Base-by-base conservation (phyloP, 192 early-diverging fungal genomes). In the Chytriomyces confervae region DNA sequence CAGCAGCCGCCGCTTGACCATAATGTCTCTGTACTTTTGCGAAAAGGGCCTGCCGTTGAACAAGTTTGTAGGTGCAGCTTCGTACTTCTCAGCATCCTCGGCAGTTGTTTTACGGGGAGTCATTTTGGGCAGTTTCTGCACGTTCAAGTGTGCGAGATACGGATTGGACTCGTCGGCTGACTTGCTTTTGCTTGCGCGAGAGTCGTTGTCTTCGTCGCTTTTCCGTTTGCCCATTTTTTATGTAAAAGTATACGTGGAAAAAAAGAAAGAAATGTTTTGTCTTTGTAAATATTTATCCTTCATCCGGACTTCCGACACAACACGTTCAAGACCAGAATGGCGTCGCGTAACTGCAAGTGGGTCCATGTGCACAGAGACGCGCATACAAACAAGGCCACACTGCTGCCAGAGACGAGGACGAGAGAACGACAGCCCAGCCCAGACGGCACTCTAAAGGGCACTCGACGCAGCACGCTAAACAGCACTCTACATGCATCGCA, bases 11-110 rank as follows among this genome's bases (percentile, higher is more conserved):
- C 98, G 91, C 77, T 92, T 93, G 48, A 83, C 84, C 69, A 99
- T 86, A 75, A 99, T 97, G 60, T 92, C 88, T 57, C 86, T 85
- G 86, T 99, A 99, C 77, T 91, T 91, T 24, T 92, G 86, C 27
- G 92, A 90, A 84, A 91, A 98, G 18, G 89, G 81, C 61, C 88
- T 88, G 13, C 91, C 91, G 0, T 91, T 98, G 79, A 95, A 95
- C 16, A 91, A 92, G 86, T 95, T 99, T 27, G 50, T 82, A 16
- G 44, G 46, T 48, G 87, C 92, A 53, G 93, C 84, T 78, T 98
- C 97, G 20, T 88, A 80, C 16, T 84, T 85, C 80, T 93, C 93
- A 43, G 94, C 96, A 79, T 97, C 92, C 53, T 81, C 90, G 8
- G 93, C 91, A 2, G 95, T 99, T n/a, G 95, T 96, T 67, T 91